Evolutionary conservation across 208 protist genomes (phyloP).

Genomic region (Trypanosoma congolense): DNA sequence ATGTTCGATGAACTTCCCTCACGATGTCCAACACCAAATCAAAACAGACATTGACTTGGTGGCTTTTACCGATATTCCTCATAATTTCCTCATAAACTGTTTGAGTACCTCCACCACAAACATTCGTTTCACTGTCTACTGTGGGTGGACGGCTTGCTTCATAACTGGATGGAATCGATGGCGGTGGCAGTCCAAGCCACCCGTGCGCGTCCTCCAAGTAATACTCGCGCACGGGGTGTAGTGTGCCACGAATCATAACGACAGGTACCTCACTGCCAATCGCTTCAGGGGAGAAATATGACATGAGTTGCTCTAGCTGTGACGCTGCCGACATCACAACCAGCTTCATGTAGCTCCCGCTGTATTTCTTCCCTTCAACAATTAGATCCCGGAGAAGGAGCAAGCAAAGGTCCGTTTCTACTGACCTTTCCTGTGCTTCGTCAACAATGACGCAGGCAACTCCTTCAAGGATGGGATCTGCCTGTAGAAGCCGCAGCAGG

Average conservation of each 20-base stretch:
- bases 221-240: constrained; percentile 79
- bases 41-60: constrained; percentile 62
- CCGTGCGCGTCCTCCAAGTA: constrained; percentile 82
- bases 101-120: constrained; percentile 3
- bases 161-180: constrained; percentile 32
- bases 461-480: constrained; percentile 85
- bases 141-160: constrained; percentile 11
- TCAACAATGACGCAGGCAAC: constrained; percentile 83
- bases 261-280: constrained; percentile 27
- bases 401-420: constrained; percentile 82
- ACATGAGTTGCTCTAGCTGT: constrained; percentile 68
- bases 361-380: constrained; percentile 40
- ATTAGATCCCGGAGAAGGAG: constrained; percentile 71
- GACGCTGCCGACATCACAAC: constrained; percentile 97
- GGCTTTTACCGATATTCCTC: constrained; percentile 45
- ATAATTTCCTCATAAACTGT: constrained; percentile 60
- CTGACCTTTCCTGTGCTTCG: constrained; percentile 84
- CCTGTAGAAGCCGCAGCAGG: constrained; percentile 93
- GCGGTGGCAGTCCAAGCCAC: constrained; percentile 31
- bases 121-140: constrained; percentile 7
- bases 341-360: constrained; percentile 84
- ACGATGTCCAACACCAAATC: constrained; percentile 68
- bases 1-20: constrained; percentile 41
- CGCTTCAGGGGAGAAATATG: constrained; percentile 57
- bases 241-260: constrained; percentile 82